Percentiles rank a stretch among this genome's conserved stretches.
These are phyloP conservation scores for Cicer arietinum DNA, from an alignment of 306 rosid species.

Conservation along the genomic window DNA sequence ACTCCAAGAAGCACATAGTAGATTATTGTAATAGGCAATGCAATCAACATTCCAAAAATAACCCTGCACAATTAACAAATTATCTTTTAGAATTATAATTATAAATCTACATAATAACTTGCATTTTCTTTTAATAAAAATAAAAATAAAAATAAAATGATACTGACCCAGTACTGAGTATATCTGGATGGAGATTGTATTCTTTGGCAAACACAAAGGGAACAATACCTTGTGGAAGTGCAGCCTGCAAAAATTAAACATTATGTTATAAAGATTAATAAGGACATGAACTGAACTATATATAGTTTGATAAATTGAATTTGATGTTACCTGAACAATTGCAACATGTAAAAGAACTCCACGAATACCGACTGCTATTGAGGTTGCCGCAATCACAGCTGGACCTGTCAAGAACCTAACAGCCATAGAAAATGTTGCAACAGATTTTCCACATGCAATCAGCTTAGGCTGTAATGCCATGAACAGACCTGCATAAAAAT, in stretches of 20 bases:
- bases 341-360: conserved; percentile 87
- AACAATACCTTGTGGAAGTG: conserved; percentile 94
- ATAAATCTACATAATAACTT: too few relatives aligned
- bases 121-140: background rate
- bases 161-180: conserved; percentile 93
- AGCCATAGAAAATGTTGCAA: conserved; percentile 91
- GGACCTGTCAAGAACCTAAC: conserved; percentile 93
- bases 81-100: background rate
- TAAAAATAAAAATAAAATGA: background rate
- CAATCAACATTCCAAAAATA: conserved; percentile 84
- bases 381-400: conserved; percentile 85
- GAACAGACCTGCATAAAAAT: conserved; percentile 63
- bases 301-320: conserved; percentile 5
- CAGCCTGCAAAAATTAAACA: conserved; percentile 59
- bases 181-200: conserved; percentile 86
- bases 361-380: conserved; percentile 77
- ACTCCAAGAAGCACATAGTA: conserved; percentile 82
- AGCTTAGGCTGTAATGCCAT: conserved; percentile 94
- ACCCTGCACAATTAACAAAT: conserved; percentile 61
- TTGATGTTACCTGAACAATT: conserved; percentile 70
- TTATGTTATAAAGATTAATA: background rate
- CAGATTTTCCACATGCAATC: conserved; percentile 89
- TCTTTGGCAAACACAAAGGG: conserved; percentile 95
- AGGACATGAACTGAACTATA: background rate
- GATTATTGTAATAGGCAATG: conserved; percentile 82